These are phyloP conservation scores for Spizellomyces punctatus DNA, from an alignment of 192 early-diverging fungal species.

Conservation along the genomic window DNA sequence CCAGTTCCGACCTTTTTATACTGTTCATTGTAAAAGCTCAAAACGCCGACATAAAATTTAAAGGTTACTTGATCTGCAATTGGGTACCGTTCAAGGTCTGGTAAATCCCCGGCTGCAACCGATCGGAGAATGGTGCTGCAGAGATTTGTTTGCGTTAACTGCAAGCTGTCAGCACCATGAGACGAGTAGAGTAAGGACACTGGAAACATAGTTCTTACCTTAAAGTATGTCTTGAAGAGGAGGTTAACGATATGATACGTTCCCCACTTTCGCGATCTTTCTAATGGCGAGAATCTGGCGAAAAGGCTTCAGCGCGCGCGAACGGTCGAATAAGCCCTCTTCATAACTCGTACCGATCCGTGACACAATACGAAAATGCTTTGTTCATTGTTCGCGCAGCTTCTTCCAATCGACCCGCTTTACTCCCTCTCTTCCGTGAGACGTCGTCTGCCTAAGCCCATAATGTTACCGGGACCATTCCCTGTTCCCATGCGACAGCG, in stretches of 20 bases:
- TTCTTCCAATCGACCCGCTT: conserved; percentile 71
- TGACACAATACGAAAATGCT: conserved; percentile 86
- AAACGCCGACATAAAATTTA: conserved; percentile 82
- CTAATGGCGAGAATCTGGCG: conserved; percentile 26
- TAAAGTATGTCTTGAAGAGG: conserved; percentile 85
- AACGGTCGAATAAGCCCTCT: too few species aligned
- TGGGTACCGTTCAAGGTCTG: conserved; percentile 74
- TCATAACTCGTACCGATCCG: conserved; percentile 64
- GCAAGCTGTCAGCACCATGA: background rate
- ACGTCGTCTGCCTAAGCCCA: conserved; percentile 56
- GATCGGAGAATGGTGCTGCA: conserved; percentile 82
- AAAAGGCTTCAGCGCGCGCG: too few species aligned
- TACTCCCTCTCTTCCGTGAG: conserved; percentile 40
- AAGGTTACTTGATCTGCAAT: conserved; percentile 85
- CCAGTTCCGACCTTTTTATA: conserved; percentile 55
- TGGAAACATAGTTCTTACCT: conserved; percentile 46
- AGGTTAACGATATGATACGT: conserved; percentile 86
- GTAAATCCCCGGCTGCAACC: conserved; percentile 72
- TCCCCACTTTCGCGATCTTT: conserved; percentile 86
- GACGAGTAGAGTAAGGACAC: background rate
- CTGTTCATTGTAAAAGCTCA: conserved; percentile 84
- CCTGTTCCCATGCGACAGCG: background rate
- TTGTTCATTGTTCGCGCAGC: conserved; percentile 85
- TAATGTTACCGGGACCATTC: background rate
- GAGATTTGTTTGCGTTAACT: conserved; percentile 78